A percentile compares a stretch with the other conserved stretches of the same genome.
Evolutionary conservation across 306 rosid species (phyloP).

Genomic region (Sindora glabra): DNA sequence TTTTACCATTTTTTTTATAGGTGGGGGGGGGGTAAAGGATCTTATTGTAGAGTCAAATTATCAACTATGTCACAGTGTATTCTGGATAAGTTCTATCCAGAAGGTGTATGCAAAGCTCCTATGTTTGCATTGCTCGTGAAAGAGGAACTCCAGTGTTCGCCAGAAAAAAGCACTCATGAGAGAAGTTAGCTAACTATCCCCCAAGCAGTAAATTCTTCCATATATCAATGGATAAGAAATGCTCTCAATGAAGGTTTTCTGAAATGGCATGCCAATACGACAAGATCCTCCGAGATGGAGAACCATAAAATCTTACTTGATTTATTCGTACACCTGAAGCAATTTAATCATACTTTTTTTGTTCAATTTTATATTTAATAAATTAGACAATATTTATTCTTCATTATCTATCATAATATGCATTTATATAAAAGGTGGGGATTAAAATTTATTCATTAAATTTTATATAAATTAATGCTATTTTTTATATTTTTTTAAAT

Average conservation of each 20-base stretch:
- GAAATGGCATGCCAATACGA: slow-evolving; percentile 21
- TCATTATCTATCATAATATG: too few species aligned
- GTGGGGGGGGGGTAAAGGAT: too few species aligned
- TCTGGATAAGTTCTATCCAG: slow-evolving; percentile 21
- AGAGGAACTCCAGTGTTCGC: slow-evolving; percentile 35
- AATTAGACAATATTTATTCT: too few species aligned
- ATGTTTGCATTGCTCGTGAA: slow-evolving; percentile 35
- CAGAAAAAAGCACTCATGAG: slow-evolving; percentile 31
- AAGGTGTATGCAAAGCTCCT: slow-evolving; percentile 36
- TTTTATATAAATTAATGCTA: too few species aligned
- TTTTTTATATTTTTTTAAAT: too few species aligned
- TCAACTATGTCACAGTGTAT: not conserved
- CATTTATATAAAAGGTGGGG: too few species aligned
- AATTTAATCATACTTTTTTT: too few species aligned
- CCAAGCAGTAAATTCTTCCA: slow-evolving; percentile 21
- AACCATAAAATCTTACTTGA: slow-evolving; percentile 8
- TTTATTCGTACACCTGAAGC: too few species aligned
- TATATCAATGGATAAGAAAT: slow-evolving; percentile 30
- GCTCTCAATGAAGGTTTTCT: slow-evolving; percentile 28
- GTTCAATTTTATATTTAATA: too few species aligned
- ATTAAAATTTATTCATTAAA: too few species aligned
- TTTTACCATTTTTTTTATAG: too few species aligned
- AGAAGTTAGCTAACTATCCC: slow-evolving; percentile 33
- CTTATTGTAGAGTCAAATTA: not conserved
- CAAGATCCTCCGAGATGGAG: not conserved